phyloP scores from a whole-genome alignment of 2,329 filamentous ascomycete species.

The Pestalotiopsis sp. region DNA sequence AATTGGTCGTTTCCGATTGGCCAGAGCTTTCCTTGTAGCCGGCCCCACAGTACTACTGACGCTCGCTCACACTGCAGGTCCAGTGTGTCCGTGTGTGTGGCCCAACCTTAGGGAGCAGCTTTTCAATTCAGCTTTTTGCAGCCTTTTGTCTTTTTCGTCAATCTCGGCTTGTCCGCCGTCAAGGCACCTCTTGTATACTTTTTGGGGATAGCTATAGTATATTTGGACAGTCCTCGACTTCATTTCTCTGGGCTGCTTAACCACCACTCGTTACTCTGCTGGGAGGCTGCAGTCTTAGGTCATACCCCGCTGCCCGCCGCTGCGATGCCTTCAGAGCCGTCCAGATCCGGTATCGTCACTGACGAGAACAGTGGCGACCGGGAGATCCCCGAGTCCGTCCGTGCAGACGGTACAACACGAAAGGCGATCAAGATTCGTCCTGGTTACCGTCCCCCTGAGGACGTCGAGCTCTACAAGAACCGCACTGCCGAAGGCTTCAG shows the following conservation, averaged over 20 bases:
- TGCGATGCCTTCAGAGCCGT: conserved; percentile 50
- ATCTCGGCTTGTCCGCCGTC: neutral
- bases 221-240: neutral
- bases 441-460: conserved; percentile 91
- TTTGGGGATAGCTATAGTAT: neutral
- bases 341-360: conserved; percentile 75
- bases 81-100: neutral
- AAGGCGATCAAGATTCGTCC: conserved; percentile 94
- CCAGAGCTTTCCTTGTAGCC: conserved; percentile 25
- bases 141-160: neutral
- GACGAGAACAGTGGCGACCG: conserved; percentile 77
- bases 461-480: conserved; percentile 96
- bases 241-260: neutral
- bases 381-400: conserved; percentile 83
- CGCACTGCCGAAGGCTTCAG: conserved; percentile 84
- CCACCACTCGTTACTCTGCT: neutral
- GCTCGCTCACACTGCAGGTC: neutral
- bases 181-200: neutral
- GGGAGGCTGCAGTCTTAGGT: neutral
- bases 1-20: conserved; percentile 35
- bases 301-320: conserved; percentile 8
- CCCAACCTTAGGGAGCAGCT: neutral
- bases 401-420: conserved; percentile 86
- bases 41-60: neutral
- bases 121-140: neutral